Evolutionary conservation across 2,329 filamentous ascomycete genomes (phyloP), one percentile per base, ranked within the genome.

Genomic region (Juglanconis juglandina): DNA sequence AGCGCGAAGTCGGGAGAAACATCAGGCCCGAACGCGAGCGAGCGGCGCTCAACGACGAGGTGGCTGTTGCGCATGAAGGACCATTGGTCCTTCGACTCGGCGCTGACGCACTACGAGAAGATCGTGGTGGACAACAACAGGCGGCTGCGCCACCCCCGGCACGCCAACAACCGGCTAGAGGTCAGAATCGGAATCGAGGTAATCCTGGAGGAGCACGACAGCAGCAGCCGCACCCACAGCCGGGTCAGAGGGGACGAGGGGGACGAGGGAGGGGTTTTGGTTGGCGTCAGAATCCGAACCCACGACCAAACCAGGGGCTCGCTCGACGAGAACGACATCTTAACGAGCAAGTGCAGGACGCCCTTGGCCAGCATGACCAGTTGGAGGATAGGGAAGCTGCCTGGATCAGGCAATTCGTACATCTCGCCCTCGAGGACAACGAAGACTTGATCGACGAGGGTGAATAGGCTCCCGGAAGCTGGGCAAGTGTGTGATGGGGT

Each of bases 1-100:
- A 11, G 35, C 35, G 46, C 52, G 32, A 50, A 55, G 51, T 39
- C 46, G 46, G 17, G n/a, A n/a, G 9, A 24, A 5, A 50, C 55
- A 35, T 4, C 46, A 44, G 47, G 39, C 35, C 44, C 44, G 52
- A 54, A 35, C 49, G 37, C 8, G 51, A 52, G n/a, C 58, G n/a
- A 49, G 50, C 39, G 49, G 68, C 66, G 46, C 68, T 66, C 49
- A 65, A 67, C 60, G 71, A 68, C 63, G 70, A 56, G 64, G 75
- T 79, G 51, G 76, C 69, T 17, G 76, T 85, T n/a, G 82, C 80
- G 47, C 79, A 79, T 2, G 83, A 86, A 67, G 83, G 80, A 1
- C 83, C 83, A 4, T 76, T 85, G 10, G 81, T 86, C 11, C 77
- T 86, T 35, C 77, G 83, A 35, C 80, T 86, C 34, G 77, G 79